Evolutionary conservation across 805 yeast species (phyloP).

Genomic region (Barnettozyma botsteinii): DNA sequence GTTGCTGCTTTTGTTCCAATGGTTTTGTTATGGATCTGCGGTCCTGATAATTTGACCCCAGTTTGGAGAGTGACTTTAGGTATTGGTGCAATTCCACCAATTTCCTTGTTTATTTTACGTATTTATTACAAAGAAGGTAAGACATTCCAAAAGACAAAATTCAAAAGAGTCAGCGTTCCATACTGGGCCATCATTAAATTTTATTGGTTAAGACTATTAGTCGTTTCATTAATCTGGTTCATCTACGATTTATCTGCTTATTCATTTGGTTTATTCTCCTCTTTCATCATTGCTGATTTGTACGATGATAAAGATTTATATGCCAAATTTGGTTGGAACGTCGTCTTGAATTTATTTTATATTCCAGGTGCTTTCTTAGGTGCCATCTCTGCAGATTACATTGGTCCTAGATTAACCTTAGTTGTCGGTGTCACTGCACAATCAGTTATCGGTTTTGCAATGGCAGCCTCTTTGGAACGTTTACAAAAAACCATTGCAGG

Average conservation of each 20-base stretch:
- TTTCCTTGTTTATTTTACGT: constrained; percentile 72
- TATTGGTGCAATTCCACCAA: constrained; percentile 84
- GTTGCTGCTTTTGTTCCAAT: constrained; percentile 79
- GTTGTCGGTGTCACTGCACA: constrained; percentile 64
- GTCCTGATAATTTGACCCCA: constrained; percentile 60
- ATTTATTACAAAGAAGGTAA: constrained; percentile 69
- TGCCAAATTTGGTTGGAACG: constrained; percentile 87
- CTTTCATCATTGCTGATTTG: constrained; percentile 56
- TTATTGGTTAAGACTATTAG: constrained; percentile 73
- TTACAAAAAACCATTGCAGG: constrained; percentile 63
- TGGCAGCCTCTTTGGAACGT: constrained; percentile 64
- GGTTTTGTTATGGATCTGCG: constrained; percentile 79
- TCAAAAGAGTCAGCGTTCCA: constrained; percentile 61
- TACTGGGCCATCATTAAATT: constrained; percentile 63
- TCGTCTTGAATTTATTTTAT: constrained; percentile 81
- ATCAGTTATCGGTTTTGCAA: constrained; percentile 72
- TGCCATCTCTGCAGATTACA: constrained; percentile 75
- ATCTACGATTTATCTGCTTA: constrained; percentile 83
- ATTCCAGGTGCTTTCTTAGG: constrained; percentile 88
- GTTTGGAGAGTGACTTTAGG: constrained; percentile 93
- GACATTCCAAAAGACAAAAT: constrained; percentile 61
- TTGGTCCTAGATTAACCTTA: constrained; percentile 86
- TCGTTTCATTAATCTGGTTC: constrained; percentile 83
- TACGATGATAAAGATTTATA: constrained; percentile 58
- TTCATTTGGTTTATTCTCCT: constrained; percentile 81